Evolutionary conservation across 495 filamentous ascomycete species (phyloP), one percentile per base, ranked within the genome.

Genomic region (Aspergillus conjunctus): DNA sequence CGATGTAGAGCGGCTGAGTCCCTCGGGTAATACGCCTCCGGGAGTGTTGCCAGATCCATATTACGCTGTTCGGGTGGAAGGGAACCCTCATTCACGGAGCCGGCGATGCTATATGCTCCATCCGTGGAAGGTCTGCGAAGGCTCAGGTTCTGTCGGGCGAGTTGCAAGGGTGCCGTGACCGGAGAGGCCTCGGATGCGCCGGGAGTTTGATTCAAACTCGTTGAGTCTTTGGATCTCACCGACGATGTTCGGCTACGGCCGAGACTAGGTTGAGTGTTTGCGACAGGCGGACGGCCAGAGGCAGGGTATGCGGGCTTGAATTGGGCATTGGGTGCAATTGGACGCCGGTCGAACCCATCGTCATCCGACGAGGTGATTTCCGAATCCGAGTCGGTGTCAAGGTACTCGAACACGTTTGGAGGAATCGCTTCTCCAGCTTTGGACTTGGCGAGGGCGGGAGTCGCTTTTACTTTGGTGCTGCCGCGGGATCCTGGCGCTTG

Each of bases 401-500:
- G 68, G 31, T 73, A 80, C 48, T 80, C 70, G 61, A 80, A 80
- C 9, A 80, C 77, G 61, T 78, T 72, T 6, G 73, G 74, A 15
- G 63, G 55, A 21, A 66, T 71, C 21, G 65, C 68, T 14, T 66
- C 52, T 6, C 68, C 46, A 41, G 63, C 69, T 11, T 54, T 49
- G 0, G 67, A 18, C 51, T 68, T 71, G 22, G 51, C 52, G 56
- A 58, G 59, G 6, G 58, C 18, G 43, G 59, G 60, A 9, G 59
- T 44, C 60, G 68, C 56, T 52, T 44, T 51, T 46, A 26, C 46
- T 22, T 63, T 54, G 31, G 39, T 61, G 45, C 59, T 67, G 55
- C 54, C 39, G 34, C 59, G 68, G 45, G 55, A 49, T 11, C 21
- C 51, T 8, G 65, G 20, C 6, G 63, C 33, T 48, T 57, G 65